Base-by-base conservation (phyloP, 176 grass and related monocot genomes). In the Rhipidocladum racemiflorum region DNA sequence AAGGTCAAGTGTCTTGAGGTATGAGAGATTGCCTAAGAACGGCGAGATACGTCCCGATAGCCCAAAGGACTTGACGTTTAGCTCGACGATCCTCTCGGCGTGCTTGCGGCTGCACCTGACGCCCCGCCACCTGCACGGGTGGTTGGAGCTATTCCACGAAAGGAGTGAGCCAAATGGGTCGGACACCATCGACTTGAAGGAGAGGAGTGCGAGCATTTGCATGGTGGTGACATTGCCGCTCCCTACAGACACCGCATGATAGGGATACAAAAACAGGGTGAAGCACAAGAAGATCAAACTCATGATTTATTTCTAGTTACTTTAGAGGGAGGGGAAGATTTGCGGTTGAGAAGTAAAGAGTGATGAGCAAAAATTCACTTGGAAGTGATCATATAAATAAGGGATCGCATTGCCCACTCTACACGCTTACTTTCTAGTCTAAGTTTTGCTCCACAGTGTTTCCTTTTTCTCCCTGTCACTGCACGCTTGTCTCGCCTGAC, bases 1-100 rank as follows among this genome's bases (percentile, higher is more conserved):
- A 2, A 81, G 59, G 43, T 81, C 0, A 25, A 87, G 70, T 2
- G 0, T 1, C 27, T 7, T 7, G 18, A 87, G 79, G 60, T 55
- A 82, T 1, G 85, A 70, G 55, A 87, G 55, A 68, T 87, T 81
- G 62, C 57, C 56, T 18, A 82, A 18, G 7, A 59, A 82, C 16
- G 78, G 68, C 2, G 78, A 69, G 16, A 82, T 59, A 43, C 30
- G 23, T 2, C 85, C 85, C 0, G 66, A 18, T 15, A 86, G 39
- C 9, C 16, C 27, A 8, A 72, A 38, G 1, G 43, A 68, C 54
- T 15, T 3, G 40, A 87, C 9, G 17, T 21, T 38, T 18, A 87
- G 55, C 45, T 45, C 57, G 20, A 64, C 74, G 63, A 82, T 35
- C 45, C 85, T n/a, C 4, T 75, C 49, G 21, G 35, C 16, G 9